Evolutionary conservation across 768 basidiomycete genomes (phyloP).

Genomic region (Lentinula aciculospora): DNA sequence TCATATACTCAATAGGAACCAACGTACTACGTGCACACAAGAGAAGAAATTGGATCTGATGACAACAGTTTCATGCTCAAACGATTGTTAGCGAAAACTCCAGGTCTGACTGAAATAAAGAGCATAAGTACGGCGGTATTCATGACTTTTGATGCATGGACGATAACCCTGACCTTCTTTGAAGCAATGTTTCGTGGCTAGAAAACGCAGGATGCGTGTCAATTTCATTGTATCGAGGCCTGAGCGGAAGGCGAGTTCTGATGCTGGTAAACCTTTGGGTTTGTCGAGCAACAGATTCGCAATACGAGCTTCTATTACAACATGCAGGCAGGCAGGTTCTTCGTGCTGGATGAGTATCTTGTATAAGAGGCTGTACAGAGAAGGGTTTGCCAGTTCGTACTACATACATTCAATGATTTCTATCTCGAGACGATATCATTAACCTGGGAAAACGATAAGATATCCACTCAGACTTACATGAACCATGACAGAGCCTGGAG

Average conservation of each 20-base stretch:
- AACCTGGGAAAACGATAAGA: neutral
- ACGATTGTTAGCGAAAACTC: slow-evolving; percentile 37
- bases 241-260: slow-evolving; percentile 22
- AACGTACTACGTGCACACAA: slow-evolving; percentile 22
- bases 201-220: slow-evolving; percentile 29
- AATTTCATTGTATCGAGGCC: slow-evolving; percentile 30
- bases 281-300: slow-evolving; percentile 29
- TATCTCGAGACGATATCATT: neutral
- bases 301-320: slow-evolving; percentile 28
- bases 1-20: neutral
- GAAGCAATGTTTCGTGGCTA: slow-evolving; percentile 36
- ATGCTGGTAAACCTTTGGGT: slow-evolving; percentile 29
- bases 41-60: slow-evolving; percentile 20
- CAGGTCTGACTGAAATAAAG: slow-evolving; percentile 22
- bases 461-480: slow-evolving; percentile 20
- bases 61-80: slow-evolving; percentile 29
- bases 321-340: slow-evolving; percentile 27
- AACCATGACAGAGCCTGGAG: slow-evolving; percentile 23
- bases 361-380: neutral
- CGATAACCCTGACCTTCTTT: slow-evolving; percentile 24
- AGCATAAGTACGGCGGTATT: neutral
- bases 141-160: neutral
- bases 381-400: no score
- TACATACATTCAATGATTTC: slow-evolving; percentile 9
- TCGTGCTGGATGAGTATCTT: slow-evolving; percentile 13